These are phyloP conservation scores for Solanum corneliomulleri DNA, from an alignment of 257 asterid species.

Conservation along the genomic window DNA sequence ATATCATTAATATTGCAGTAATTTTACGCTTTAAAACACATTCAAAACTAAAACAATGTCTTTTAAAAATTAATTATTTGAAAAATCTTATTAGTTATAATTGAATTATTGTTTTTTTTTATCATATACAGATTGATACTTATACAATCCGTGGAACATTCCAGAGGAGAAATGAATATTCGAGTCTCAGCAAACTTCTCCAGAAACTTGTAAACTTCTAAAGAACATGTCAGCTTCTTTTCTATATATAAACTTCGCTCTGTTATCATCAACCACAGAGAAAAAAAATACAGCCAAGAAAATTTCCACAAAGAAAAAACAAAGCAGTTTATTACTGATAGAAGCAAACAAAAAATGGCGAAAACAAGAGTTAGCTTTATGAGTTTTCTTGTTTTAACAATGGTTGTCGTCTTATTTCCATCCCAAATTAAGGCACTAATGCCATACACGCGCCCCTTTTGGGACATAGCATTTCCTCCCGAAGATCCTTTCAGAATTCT, in stretches of 20 bases:
- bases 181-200: neutral
- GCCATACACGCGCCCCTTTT: conserved; percentile 11
- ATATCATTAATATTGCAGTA: neutral
- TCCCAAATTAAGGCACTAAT: conserved; percentile 3
- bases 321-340: neutral
- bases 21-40: no score
- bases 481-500: neutral
- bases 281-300: neutral
- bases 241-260: neutral
- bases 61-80: neutral
- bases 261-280: neutral
- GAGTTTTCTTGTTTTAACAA: neutral
- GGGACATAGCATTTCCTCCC: neutral
- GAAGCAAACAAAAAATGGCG: neutral
- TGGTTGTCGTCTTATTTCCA: neutral
- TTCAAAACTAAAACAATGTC: no score
- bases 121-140: neutral
- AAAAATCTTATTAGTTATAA: neutral
- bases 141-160: neutral
- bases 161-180: neutral
- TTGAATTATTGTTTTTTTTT: no score
- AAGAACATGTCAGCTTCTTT: neutral
- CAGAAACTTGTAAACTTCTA: neutral
- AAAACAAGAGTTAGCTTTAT: neutral
- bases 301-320: neutral